Evolutionary conservation across 1,139 yeast species (phyloP).

Genomic region (Casaregolazyma lundiana): DNA sequence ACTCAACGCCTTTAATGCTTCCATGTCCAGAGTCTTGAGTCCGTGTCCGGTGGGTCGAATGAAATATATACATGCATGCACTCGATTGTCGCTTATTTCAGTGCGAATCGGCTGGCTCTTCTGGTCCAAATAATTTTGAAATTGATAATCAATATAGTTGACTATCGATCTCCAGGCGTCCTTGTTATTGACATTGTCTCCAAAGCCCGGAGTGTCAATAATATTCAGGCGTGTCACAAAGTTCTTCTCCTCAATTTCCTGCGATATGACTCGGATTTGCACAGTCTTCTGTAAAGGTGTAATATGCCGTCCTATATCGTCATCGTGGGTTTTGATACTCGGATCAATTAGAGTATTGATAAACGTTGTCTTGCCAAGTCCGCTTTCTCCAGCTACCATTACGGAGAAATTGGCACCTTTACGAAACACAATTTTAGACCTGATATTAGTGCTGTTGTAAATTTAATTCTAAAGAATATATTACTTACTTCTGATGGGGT

Average conservation of each 20-base stretch:
- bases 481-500: neutral
- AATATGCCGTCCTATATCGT: constrained; percentile 1
- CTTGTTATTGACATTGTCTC: constrained; percentile 59
- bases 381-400: constrained; percentile 92
- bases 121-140: constrained; percentile 53
- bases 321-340: constrained; percentile 31
- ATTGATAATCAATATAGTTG: constrained; percentile 58
- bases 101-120: constrained; percentile 68
- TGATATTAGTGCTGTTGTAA: neutral
- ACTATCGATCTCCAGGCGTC: constrained; percentile 56
- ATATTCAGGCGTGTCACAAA: constrained; percentile 50
- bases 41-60: constrained; percentile 53
- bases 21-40: constrained; percentile 56
- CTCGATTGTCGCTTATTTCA: constrained; percentile 49
- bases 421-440: constrained; percentile 51
- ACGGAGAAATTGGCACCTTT: constrained; percentile 81
- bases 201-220: constrained; percentile 76
- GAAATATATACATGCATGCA: constrained; percentile 76
- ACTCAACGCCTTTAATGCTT: constrained; percentile 62
- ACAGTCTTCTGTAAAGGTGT: constrained; percentile 34
- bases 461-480: neutral
- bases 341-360: constrained; percentile 66
- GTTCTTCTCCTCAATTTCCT: constrained; percentile 47
- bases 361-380: constrained; percentile 83
- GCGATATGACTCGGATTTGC: constrained; percentile 37